A percentile compares a stretch with the other conserved stretches of the same genome.
These are phyloP conservation scores for Gremmenia infestans DNA, from an alignment of 2,329 filamentous ascomycete genomes.

Conservation along the genomic window DNA sequence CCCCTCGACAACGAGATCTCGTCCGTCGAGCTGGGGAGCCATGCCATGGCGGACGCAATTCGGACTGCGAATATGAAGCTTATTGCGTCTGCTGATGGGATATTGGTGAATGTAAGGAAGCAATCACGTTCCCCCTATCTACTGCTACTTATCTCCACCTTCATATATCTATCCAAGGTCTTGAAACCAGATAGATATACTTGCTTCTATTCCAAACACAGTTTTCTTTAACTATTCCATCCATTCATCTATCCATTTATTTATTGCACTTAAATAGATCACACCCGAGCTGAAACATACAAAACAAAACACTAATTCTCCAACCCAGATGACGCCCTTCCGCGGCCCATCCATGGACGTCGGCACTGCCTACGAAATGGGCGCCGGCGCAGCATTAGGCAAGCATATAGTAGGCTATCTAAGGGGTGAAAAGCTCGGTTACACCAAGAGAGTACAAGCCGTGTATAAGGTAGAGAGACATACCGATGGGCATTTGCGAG, in stretches of 20 bases:
- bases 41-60: slow-evolving; percentile 16
- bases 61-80: slow-evolving; percentile 22
- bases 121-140: too few species aligned
- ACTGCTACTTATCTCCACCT: too few species aligned
- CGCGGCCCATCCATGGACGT: slow-evolving; percentile 24
- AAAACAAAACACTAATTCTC: too few species aligned
- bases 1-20: slow-evolving; percentile 21
- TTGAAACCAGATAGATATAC: too few species aligned
- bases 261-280: too few species aligned
- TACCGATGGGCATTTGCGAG: slow-evolving; percentile 21
- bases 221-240: too few species aligned
- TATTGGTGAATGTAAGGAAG: slow-evolving; percentile 15
- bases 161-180: too few species aligned
- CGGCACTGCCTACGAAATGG: slow-evolving; percentile 26
- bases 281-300: too few species aligned
- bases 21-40: slow-evolving; percentile 6
- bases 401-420: slow-evolving; percentile 24
- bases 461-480: slow-evolving; percentile 9
- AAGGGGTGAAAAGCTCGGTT: slow-evolving; percentile 9
- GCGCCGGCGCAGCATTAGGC: slow-evolving; percentile 19
- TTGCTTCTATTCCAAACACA: too few species aligned
- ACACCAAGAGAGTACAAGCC: slow-evolving; percentile 14
- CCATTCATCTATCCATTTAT: too few species aligned
- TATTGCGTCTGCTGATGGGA: slow-evolving; percentile 17
- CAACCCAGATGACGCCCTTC: slow-evolving; percentile 18